These are phyloP conservation scores for Lasiodiplodia theobromae DNA, from an alignment of 2,329 filamentous ascomycete species.

Conservation along the genomic window DNA sequence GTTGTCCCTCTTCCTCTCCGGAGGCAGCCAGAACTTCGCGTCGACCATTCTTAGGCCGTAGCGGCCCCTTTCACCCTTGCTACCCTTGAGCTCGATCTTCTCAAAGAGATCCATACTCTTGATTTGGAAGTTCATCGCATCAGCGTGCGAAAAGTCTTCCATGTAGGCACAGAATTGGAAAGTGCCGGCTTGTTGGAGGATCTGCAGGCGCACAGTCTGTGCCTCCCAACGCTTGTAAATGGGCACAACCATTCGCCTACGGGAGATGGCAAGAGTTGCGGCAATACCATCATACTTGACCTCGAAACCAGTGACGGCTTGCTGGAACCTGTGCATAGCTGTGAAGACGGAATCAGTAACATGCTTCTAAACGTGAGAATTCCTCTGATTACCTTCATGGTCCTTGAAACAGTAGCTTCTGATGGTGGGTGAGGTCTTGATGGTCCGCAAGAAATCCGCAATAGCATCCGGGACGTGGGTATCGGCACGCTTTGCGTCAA, in stretches of 20 bases:
- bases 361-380: background rate
- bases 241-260: conserved; percentile 86
- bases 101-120: conserved; percentile 87
- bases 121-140: conserved; percentile 87
- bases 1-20: conserved; percentile 59
- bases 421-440: conserved; percentile 68
- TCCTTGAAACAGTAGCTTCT: conserved; percentile 66
- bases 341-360: background rate
- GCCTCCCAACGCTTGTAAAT: conserved; percentile 97
- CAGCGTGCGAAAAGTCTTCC: conserved; percentile 83
- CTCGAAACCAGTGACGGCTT: conserved; percentile 78
- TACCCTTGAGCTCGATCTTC: conserved; percentile 50
- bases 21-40: conserved; percentile 87
- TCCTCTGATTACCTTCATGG: conserved; percentile 34
- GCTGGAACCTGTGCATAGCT: conserved; percentile 79
- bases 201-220: conserved; percentile 77
- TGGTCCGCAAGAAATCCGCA: conserved; percentile 65
- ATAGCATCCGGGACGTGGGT: conserved; percentile 65
- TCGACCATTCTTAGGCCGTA: conserved; percentile 76
- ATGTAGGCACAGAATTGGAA: conserved; percentile 86
- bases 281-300: conserved; percentile 67
- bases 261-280: conserved; percentile 78
- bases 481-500: conserved; percentile 57
- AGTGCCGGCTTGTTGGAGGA: conserved; percentile 77
- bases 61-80: conserved; percentile 39